Percentiles rank a stretch among this genome's conserved stretches.
These are phyloP conservation scores for Tephrocybe rancida DNA, from an alignment of 768 basidiomycete species.

Conservation along the genomic window DNA sequence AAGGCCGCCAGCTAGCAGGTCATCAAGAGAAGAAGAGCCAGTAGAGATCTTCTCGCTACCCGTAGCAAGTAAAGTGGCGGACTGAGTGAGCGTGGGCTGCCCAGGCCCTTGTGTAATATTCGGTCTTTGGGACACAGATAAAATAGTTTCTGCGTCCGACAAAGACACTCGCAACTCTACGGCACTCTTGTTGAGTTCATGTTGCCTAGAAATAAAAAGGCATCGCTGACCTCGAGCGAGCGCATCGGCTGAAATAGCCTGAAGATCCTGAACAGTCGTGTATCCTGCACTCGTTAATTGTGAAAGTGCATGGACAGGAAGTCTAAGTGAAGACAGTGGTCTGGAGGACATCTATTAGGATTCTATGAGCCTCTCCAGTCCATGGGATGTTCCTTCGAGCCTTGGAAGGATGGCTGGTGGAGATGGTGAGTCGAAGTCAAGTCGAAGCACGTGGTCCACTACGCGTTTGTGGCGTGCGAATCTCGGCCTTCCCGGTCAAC, in stretches of 20 bases:
- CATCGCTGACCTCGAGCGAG: conserved; percentile 49
- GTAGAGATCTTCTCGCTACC: conserved; percentile 37
- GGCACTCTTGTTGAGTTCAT: conserved; percentile 4
- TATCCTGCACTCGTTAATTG: conserved; percentile 58
- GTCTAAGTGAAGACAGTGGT: conserved; percentile 46
- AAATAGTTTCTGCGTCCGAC: conserved; percentile 46
- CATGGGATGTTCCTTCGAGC: background rate
- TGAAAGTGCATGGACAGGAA: conserved; percentile 47
- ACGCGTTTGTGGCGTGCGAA: no score
- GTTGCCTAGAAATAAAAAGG: background rate
- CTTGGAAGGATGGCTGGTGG: background rate
- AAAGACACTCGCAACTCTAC: conserved; percentile 55
- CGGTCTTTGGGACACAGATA: conserved; percentile 41
- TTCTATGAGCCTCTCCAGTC: background rate
- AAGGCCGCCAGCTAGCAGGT: conserved; percentile 65
- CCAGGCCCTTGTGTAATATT: conserved; percentile 14
- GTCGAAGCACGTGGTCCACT: no score
- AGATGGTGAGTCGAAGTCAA: no score
- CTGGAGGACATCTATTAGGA: conserved; percentile 26
- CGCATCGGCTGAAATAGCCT: conserved; percentile 40
- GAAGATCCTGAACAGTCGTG: conserved; percentile 56
- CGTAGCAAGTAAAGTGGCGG: conserved; percentile 48
- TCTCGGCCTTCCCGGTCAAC: no score
- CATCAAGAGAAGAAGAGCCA: conserved; percentile 52
- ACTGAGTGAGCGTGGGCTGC: conserved; percentile 49